Percentiles rank a stretch among this genome's conserved stretches.
phyloP scores from a whole-genome alignment of 2,329 filamentous ascomycete genomes.

The Botrytis tulipae region DNA sequence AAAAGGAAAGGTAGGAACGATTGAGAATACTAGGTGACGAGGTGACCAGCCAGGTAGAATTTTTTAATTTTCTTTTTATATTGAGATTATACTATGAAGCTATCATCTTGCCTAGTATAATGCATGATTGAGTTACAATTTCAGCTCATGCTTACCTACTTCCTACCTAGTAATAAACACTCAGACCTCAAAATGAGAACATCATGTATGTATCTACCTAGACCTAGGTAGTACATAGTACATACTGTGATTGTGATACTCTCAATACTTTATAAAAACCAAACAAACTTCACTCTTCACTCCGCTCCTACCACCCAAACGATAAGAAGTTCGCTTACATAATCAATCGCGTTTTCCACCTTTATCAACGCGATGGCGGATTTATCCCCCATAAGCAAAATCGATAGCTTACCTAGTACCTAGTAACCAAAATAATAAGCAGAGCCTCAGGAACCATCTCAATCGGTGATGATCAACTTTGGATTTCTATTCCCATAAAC shows the following conservation, averaged over 20 bases:
- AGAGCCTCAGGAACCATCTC: slow-evolving; percentile 19
- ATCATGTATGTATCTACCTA: background rate
- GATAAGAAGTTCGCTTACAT: slow-evolving; percentile 7
- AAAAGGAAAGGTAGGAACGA: background rate
- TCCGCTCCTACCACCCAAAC: background rate
- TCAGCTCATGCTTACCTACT: background rate
- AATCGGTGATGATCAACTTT: background rate
- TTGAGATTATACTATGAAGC: background rate
- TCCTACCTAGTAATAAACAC: background rate
- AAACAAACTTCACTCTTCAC: background rate
- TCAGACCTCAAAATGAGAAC: background rate
- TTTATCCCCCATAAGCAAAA: background rate
- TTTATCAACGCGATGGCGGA: background rate
- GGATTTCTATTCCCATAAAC: background rate
- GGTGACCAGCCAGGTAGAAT: no score
- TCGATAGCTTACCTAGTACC: background rate
- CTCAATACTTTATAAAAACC: background rate
- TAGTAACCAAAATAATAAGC: background rate
- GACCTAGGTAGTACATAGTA: no score
- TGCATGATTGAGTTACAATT: background rate
- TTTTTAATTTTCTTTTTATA: background rate
- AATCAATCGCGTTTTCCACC: slow-evolving; percentile 12
- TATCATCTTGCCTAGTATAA: background rate
- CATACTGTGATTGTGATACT: no score
- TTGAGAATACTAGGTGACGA: background rate